Base-by-base conservation (phyloP, 2,329 filamentous ascomycete species). In the Gremmenia infestans region DNA sequence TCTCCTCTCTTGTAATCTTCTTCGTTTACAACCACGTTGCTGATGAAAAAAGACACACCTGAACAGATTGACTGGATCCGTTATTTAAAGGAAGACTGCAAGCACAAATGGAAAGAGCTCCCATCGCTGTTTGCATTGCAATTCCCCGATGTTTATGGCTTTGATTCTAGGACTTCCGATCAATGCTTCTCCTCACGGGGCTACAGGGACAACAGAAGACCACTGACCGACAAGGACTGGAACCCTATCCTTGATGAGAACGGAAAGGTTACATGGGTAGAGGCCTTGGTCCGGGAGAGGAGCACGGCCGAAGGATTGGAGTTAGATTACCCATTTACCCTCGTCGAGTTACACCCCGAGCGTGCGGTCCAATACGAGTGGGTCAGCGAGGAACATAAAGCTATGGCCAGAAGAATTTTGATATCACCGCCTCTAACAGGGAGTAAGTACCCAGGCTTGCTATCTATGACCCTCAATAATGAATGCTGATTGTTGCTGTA, bases 181-280 rank as follows among this genome's bases (percentile, higher is more conserved):
- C 56, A 61, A 46, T 56, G 55, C 36, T 57, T 61, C 54, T 60
- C 59, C 19, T 57, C 59, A 14, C 57, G 59, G 14, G 49, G 49
- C 12, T 61, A 61, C 25, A 54, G 59, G 22, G 57, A 57, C 46
- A 58, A 61, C 22, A 35, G 39, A 11, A 46, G 42, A 1, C 57
- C 57, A 7, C 12, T 28, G 7, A 50, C 50, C n/a, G 45, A 56
- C 28, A 35, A 48, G 19, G 52, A 60, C 15, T 50, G 56, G 46
- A 47, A 50, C 14, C 36, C 47, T 2, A 40, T 54, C 14, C 9
- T 54, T 4, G 45, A 40, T n/a, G 37, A 36, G 2, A 46, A 59
- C 19, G 52, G 52, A 2, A 54, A 32, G 25, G 25, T 48, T 14
- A 42, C 39, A 36, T 25, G 47, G 14, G 28, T 37, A 8, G 25